Evolutionary conservation across 306 rosid species (phyloP), one percentile per base, ranked within the genome.

Genomic region (Trifolium fragiferum): DNA sequence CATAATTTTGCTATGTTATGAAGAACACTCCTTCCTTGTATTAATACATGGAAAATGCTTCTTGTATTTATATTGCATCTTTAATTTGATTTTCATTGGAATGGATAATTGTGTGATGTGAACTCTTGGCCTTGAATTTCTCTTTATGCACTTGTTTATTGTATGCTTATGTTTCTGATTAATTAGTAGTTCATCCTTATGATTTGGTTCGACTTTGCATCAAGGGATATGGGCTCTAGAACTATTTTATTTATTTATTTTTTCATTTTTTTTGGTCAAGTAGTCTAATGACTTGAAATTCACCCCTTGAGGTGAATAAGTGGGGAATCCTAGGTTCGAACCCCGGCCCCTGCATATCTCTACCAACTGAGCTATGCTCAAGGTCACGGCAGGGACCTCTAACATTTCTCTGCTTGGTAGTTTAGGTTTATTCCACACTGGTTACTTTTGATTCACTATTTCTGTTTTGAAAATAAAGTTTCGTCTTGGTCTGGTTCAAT

Each of bases 401-500:
- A 41, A 71, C 59, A 43, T 63, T 51, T 33, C 67, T 51, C 50
- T 78, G 59, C 73, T 20, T 59, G 41, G 54, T 59, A 62, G 62
- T 70, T 60, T 3, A 23, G 71, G 76, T 38, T 70, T 60, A n/a
- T 35, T 69, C 6, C 57, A 37, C 37, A 33, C 7, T 21, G 47
- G 53, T 68, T 18, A 20, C 23, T 21, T 46, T 33, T 46, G 15
- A 59, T 69, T 77, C 19, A 20, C 4, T 63, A 27, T 25, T 70
- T 25, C 49, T 69, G 54, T 70, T 50, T 57, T 7, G 5, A 62
- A 60, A 35, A 23, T 25, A 12, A 3, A 14, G 66, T 50, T 47
- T 67, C 38, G 13, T 32, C 30, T 40, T n/a, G 37, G 50, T 27
- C 7, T 5, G 60, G 7, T 69, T 33, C 10, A 51, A 18, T 49